Conservation (phyloP, 495 filamentous ascomycete genomes). For the Talaromyces adpressus region DNA sequence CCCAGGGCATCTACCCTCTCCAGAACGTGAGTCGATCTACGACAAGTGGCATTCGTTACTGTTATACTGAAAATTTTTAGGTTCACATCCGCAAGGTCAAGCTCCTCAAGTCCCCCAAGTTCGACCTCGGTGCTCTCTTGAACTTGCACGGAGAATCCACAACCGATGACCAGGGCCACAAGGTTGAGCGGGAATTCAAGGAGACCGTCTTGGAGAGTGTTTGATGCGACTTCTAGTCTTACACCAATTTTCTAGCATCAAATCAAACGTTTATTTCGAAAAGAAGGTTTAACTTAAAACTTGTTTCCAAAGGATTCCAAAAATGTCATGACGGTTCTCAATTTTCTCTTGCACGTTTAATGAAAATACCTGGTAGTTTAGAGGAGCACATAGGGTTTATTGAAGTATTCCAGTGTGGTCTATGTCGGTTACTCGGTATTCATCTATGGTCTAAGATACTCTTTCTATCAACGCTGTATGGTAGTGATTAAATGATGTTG, state of each 20-base stretch:
- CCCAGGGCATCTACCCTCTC: slow-evolving; percentile 97
- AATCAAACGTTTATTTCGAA: not conserved
- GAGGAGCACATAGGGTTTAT: slow-evolving; percentile 4
- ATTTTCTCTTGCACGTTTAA: not conserved
- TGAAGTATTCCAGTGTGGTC: slow-evolving; percentile 1
- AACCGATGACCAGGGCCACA: slow-evolving; percentile 94
- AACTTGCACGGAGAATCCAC: slow-evolving; percentile 93
- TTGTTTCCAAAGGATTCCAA: not conserved
- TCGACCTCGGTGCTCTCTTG: slow-evolving; percentile 93
- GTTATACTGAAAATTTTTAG: slow-evolving; percentile 38
- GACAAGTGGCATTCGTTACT: no score
- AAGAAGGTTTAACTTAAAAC: not conserved
- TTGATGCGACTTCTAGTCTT: slow-evolving; percentile 40
- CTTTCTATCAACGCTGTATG: not conserved
- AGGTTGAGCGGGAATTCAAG: slow-evolving; percentile 99
- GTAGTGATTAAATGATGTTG: not conserved
- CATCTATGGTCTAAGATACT: not conserved
- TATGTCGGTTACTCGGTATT: not conserved
- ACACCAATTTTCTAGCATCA: not conserved
- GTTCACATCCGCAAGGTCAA: slow-evolving; percentile 99
- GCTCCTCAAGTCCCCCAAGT: slow-evolving; percentile 95
- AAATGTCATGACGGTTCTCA: not conserved
- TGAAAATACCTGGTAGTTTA: slow-evolving; percentile 1
- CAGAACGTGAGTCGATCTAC: no score
- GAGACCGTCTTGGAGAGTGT: slow-evolving; percentile 89